A percentile compares a stretch with the other conserved stretches of the same genome.
phyloP scores from a whole-genome alignment of 2,329 filamentous ascomycete species.

The Aureobasidium sp. region DNA sequence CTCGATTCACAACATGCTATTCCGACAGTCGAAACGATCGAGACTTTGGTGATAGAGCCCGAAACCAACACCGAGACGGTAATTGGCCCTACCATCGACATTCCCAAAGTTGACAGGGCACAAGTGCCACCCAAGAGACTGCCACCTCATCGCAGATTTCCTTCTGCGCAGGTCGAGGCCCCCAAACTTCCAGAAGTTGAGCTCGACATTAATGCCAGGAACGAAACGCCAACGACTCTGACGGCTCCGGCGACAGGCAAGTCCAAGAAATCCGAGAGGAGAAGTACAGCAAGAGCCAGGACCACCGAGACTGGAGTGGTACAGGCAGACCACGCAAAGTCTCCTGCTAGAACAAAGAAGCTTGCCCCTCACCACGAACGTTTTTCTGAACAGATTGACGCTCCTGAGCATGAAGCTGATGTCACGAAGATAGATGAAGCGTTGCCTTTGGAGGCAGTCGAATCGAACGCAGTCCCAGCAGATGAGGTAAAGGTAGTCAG shows the following conservation, averaged over 20 bases:
- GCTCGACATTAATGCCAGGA: too few species aligned
- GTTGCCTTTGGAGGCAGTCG: background rate
- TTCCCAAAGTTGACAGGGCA: background rate
- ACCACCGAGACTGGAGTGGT: background rate
- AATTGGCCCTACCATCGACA: background rate
- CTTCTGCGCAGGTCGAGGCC: constrained; percentile 13
- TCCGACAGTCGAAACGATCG: background rate
- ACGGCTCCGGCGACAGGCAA: background rate
- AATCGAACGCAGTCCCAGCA: background rate
- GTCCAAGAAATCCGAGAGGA: background rate
- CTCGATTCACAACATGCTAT: background rate
- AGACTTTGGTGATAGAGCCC: too few species aligned
- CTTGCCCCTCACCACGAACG: background rate
- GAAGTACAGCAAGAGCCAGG: background rate
- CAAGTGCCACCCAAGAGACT: background rate
- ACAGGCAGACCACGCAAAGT: background rate
- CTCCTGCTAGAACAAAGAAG: background rate
- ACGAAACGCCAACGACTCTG: background rate
- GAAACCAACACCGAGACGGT: background rate
- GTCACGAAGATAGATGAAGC: background rate
- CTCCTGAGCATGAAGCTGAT: background rate
- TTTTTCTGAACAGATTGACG: background rate
- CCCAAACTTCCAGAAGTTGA: constrained; percentile 7
- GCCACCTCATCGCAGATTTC: constrained; percentile 3
- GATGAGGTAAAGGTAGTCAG: background rate